Evolutionary conservation across 139 green algal species (phyloP).

Genomic region (Nannochloris sp.): DNA sequence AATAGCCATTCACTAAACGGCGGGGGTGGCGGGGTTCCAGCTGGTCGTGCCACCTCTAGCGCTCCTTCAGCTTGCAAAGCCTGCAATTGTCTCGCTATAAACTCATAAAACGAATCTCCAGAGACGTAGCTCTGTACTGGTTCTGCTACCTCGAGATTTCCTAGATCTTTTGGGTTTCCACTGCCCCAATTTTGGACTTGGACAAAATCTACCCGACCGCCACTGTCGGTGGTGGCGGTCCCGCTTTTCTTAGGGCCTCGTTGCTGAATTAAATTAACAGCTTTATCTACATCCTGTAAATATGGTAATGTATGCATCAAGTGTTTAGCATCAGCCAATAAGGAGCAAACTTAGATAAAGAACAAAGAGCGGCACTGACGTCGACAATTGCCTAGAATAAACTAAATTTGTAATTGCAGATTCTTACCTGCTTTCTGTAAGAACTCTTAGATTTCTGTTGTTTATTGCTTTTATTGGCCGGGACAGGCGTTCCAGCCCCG

Average conservation of each 20-base stretch:
- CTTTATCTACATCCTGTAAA: not conserved
- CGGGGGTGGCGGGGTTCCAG: not conserved
- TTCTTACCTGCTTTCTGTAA: too few species aligned
- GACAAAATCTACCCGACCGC: not conserved
- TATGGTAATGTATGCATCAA: not conserved
- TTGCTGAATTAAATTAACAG: not conserved
- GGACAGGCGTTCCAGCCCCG: too few species aligned
- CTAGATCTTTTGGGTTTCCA: not conserved
- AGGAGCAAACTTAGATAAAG: not conserved
- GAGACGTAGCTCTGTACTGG: too few species aligned
- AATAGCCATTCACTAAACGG: slow-evolving; percentile 11
- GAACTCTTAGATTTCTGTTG: too few species aligned
- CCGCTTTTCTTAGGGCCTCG: not conserved
- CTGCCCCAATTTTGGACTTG: slow-evolving; percentile 4
- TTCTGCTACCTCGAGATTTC: not conserved
- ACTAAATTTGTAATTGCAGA: too few species aligned
- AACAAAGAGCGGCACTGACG: too few species aligned
- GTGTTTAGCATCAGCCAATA: not conserved
- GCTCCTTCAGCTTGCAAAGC: not conserved
- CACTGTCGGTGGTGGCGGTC: not conserved
- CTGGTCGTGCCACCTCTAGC: not conserved
- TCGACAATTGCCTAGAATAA: too few species aligned
- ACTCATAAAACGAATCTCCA: not conserved
- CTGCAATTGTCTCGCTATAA: not conserved
- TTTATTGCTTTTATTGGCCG: too few species aligned